These are phyloP conservation scores for Cercophora samala DNA, from an alignment of 495 filamentous ascomycete species.

Conservation along the genomic window DNA sequence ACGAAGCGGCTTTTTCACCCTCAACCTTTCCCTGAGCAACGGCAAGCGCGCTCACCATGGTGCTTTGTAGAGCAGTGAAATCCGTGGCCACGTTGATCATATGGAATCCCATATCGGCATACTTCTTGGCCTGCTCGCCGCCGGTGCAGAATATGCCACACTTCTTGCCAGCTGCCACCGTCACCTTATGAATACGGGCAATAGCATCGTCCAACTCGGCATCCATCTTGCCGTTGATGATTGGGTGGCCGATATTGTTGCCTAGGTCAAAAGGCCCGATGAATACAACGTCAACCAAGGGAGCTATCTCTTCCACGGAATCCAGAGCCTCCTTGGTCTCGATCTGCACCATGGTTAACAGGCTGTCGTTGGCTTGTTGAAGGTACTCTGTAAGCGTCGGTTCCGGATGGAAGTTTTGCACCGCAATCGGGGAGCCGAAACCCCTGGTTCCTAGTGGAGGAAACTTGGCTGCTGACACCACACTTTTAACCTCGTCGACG, in stretches of 20 bases:
- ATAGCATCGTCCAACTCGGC: slow-evolving; percentile 67
- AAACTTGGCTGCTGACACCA: slow-evolving; percentile 63
- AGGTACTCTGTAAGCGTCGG: slow-evolving; percentile 62
- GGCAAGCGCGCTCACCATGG: slow-evolving; percentile 43
- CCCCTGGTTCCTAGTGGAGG: slow-evolving; percentile 62
- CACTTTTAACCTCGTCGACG: slow-evolving; percentile 56
- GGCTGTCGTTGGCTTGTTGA: slow-evolving; percentile 65
- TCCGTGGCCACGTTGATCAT: slow-evolving; percentile 70
- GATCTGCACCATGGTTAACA: slow-evolving; percentile 77
- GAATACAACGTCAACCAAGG: slow-evolving; percentile 71
- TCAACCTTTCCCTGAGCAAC: slow-evolving; percentile 44
- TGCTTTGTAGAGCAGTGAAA: slow-evolving; percentile 50
- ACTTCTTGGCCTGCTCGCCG: slow-evolving; percentile 60
- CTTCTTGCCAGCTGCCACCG: slow-evolving; percentile 65
- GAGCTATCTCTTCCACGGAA: slow-evolving; percentile 67
- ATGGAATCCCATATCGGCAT: slow-evolving; percentile 67
- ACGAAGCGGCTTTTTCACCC: slow-evolving; percentile 33
- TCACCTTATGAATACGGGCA: slow-evolving; percentile 57
- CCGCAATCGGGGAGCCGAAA: slow-evolving; percentile 64
- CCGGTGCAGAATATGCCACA: slow-evolving; percentile 73
- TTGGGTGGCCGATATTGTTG: slow-evolving; percentile 71
- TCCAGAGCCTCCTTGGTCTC: slow-evolving; percentile 74
- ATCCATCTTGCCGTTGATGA: slow-evolving; percentile 58
- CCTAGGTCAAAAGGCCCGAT: slow-evolving; percentile 76
- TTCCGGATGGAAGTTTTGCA: slow-evolving; percentile 58